These are phyloP conservation scores for Magnaporthiopsis rhizophila DNA, from an alignment of 2,329 filamentous ascomycete species.

Conservation along the genomic window DNA sequence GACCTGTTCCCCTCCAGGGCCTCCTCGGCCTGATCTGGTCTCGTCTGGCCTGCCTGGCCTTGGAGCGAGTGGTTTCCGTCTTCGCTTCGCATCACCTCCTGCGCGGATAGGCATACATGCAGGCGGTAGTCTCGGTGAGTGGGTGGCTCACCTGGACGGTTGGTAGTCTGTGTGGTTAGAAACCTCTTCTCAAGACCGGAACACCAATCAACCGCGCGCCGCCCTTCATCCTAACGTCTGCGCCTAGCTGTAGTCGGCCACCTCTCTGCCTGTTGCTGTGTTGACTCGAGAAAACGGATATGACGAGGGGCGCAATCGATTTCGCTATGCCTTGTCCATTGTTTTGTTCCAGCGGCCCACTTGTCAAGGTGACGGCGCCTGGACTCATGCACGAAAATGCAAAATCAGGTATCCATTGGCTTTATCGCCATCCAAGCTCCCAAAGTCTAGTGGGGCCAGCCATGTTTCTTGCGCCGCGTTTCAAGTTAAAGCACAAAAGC, in stretches of 20 bases:
- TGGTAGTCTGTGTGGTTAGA: neutral
- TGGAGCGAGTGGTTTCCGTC: too few species aligned
- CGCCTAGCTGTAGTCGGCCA: too few species aligned
- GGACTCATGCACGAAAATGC: neutral
- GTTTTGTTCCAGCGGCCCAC: neutral
- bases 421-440: neutral
- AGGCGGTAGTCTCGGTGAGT: neutral
- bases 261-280: neutral
- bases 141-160: neutral
- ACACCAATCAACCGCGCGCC: too few species aligned
- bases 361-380: neutral
- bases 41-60: neutral
- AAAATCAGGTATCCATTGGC: neutral
- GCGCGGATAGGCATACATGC: too few species aligned
- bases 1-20: neutral
- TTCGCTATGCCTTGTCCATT: neutral
- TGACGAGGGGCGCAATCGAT: neutral
- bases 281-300: neutral
- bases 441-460: neutral
- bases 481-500: neutral
- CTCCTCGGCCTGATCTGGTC: neutral
- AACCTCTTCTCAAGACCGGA: too few species aligned
- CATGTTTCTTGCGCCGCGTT: neutral
- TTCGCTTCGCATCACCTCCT: too few species aligned
- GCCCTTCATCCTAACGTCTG: too few species aligned